Evolutionary conservation across 768 basidiomycete genomes (phyloP), one percentile per base, ranked within the genome.

Genomic region (Phallus indusiatus): DNA sequence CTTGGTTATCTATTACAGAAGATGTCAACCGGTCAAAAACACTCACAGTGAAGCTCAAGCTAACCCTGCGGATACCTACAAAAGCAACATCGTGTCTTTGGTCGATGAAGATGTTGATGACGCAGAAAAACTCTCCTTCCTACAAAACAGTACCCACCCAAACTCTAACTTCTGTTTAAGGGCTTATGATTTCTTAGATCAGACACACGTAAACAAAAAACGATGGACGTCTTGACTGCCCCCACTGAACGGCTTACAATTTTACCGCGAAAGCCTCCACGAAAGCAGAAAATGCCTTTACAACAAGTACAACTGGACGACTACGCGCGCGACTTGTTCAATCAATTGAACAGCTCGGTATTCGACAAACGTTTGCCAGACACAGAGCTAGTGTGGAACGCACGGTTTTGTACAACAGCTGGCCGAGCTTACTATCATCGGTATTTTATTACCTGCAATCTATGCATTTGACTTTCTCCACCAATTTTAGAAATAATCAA

Each of bases 351-450:
- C 64, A 66, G 62, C 12, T 65, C 67, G 1, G 77, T 88, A 34
- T 90, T 90, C 63, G 72, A 76, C 11, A 68, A 75, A 59, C 72
- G 70, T 10, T 68, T 89, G 20, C 85, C 87, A 3, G 68, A 76
- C 7, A 85, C 85, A 0, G 71, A 75, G 59, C 68, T 90, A 3
- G 77, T 74, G 49, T 90, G 88, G 88, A 90, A 75, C 64, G 83
- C 81, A 62, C 74, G 83, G 35, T 64, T 90, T 35, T 62, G 81
- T 56, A 81, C 81, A 1, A 89, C 88, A 0, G 88, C 88, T 1
- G 88, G 88, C 2, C 74, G 80, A 65, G 88, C 88, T 6, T 79
- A 76, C 62, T 88, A 79, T 76, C 78, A 81, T 61, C 72, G 78
- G 86, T 83, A 60, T 61, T 70, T 59, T 28, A 28, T 28, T 28